Evolutionary conservation across 768 basidiomycete species (phyloP), one percentile per base, ranked within the genome.

Genomic region (Russula sp.): DNA sequence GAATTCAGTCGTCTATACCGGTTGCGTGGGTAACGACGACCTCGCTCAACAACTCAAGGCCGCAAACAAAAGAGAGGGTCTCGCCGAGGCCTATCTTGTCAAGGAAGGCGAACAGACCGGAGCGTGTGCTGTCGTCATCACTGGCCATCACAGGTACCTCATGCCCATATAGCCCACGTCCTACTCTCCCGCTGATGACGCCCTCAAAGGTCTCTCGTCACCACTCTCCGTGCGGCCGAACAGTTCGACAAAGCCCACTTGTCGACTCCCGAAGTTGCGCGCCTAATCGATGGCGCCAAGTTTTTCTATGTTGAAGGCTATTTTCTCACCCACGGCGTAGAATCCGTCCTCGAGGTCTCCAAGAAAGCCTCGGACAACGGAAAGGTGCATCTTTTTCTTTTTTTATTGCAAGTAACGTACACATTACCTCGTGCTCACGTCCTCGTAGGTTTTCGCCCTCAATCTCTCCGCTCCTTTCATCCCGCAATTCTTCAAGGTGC

Each of bases 401-500:
- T 42, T 6, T 45, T 40, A 7, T n/a, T 39, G 34, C 42, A n/a
- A 40, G 42, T 44, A 11, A 3, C 55, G 39, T 7, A 13, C 42
- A 10, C n/a, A 27, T 35, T 27, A n/a, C 62, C 16, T n/a, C 57
- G 31, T 53, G 20, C 55, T 63, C 50, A 64, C 9, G 2, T 35
- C 14, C 60, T 27, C 34, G 20, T 68, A 94, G 93, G 87, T 86
- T 64, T 95, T 98, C 74, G 84, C 83, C 11, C 75, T 98, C 70
- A 99, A 99, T 80, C 82, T 99, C 70, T 96, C 94, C 9, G 97
- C 97, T 3, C 97, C 97, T 18, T 99, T 98, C 82, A 95, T 99
- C 75, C 79, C 91, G 58, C 88, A 94, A 75, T 96, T 97, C 82
- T 98, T 98, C 80, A 82, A 81, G 62, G 76, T 78, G 3, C 89